Base-by-base conservation (phyloP, 148 eudicot species). In the Camellia japonica region DNA sequence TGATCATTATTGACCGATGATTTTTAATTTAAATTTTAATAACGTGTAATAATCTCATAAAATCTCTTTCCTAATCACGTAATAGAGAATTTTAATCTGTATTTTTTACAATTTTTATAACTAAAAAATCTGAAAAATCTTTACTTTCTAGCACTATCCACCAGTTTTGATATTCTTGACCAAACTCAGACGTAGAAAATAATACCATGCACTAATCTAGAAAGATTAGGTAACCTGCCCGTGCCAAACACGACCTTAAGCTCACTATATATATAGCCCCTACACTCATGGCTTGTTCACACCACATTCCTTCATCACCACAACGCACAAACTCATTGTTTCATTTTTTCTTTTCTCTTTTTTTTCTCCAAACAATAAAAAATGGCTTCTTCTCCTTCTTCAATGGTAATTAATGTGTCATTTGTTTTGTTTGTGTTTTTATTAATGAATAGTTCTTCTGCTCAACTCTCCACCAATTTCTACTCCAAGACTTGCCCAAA, bases 401-500 rank as follows among this genome's bases (percentile, higher is more conserved):
- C 72, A 20, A 7, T 54, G 10, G 19, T 3, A 0, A 2, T 41
- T 1, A 52, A 7, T 44, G 8, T 66, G 3, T 12, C 71, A 0
- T 65, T 65, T 3, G 54, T 44, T n/a, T 15, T 73, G 46, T 59
- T 81, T 68, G 70, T 75, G 46, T 5, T 52, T 18, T 42, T 82
- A 7, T 42, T 82, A 7, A 42, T 71, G 77, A 44, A 75, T 10
- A 20, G 80, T 55, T 76, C 76, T 20, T 61, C 76, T 7, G 84
- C 84, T 71, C 66, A 82, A 61, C 80, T 82, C 54, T 77, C 80
- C 14, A 19, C 77, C 43, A 51, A 63, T 38, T 77, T 77, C 71
- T 82, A 82, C 84, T 61, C 56, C 6, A 82, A 77, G 59, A 82
- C 64, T 42, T 82, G 84, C 51, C 84, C 84, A 1, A 77, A 82